These are phyloP conservation scores for Elsinoe ampelina DNA, from an alignment of 2,329 filamentous ascomycete genomes.

Conservation along the genomic window DNA sequence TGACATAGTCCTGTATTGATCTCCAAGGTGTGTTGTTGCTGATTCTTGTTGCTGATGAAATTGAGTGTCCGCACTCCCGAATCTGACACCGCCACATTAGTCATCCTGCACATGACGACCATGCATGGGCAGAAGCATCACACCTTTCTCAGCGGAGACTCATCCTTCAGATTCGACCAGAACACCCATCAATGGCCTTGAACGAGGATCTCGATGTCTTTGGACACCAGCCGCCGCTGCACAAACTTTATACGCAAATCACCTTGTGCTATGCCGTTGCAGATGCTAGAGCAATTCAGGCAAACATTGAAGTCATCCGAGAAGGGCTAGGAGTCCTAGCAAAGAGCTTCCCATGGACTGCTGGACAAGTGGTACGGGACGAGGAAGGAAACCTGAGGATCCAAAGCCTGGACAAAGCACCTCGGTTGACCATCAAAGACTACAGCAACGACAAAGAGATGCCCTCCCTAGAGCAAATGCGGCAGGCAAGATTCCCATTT, in stretches of 20 bases:
- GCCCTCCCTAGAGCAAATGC: constrained; percentile 33
- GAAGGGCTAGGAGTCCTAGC: constrained; percentile 33
- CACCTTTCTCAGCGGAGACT: no score
- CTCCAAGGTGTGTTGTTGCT: no score
- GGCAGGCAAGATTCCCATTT: constrained; percentile 36
- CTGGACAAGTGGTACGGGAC: constrained; percentile 35
- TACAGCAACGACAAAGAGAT: constrained; percentile 28
- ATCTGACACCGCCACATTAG: no score
- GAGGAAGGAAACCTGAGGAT: constrained; percentile 34
- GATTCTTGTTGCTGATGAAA: no score
- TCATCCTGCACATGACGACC: no score
- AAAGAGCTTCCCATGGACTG: constrained; percentile 38
- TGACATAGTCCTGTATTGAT: no score
- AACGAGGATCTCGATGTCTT: constrained; percentile 31
- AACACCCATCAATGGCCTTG: not conserved
- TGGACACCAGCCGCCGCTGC: constrained; percentile 31
- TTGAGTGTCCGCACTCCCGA: no score
- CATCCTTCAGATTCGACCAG: not conserved
- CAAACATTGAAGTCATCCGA: constrained; percentile 21
- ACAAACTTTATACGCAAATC: constrained; percentile 41
- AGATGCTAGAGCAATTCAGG: constrained; percentile 17
- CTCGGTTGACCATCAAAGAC: constrained; percentile 36
- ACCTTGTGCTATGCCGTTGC: constrained; percentile 32
- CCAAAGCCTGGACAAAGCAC: constrained; percentile 24
- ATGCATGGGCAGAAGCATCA: no score